A percentile compares a stretch with the other conserved stretches of the same genome.
phyloP scores from a whole-genome alignment of 352 stramenopile species.

The Globisporangium orthogonon region DNA sequence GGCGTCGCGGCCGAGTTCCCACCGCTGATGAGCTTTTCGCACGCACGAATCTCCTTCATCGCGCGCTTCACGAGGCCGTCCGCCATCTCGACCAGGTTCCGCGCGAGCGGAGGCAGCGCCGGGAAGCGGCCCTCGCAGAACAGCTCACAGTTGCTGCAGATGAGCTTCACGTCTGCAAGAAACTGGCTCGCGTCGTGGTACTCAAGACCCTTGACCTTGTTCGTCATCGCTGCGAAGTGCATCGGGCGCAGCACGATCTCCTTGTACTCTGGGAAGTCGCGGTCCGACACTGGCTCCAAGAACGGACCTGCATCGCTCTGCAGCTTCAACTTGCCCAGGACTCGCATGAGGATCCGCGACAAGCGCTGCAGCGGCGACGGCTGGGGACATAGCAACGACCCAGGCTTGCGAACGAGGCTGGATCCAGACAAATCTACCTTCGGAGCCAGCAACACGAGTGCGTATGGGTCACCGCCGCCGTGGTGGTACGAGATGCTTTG shows the following conservation, averaged over 20 bases:
- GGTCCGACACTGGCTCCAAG: constrained; percentile 68
- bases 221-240: constrained; percentile 53
- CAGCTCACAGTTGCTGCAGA: constrained; percentile 70
- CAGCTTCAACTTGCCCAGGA: constrained; percentile 56
- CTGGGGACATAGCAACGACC: constrained; percentile 46
- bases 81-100: constrained; percentile 60
- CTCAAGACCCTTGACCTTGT: constrained; percentile 45
- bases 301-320: constrained; percentile 64
- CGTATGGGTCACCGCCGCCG: constrained; percentile 76
- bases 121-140: constrained; percentile 81
- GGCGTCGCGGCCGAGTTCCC: background rate
- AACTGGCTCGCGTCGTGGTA: constrained; percentile 53
- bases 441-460: constrained; percentile 45
- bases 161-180: constrained; percentile 59
- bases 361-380: constrained; percentile 55
- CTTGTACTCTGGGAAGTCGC: constrained; percentile 82
- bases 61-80: constrained; percentile 65
- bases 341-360: constrained; percentile 49
- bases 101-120: constrained; percentile 60
- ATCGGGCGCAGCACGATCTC: constrained; percentile 75
- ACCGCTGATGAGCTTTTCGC: constrained; percentile 26
- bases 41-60: constrained; percentile 54
- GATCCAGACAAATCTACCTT: constrained; percentile 22
- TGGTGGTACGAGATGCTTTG: constrained; percentile 70
- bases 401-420: constrained; percentile 23